Base-by-base conservation (phyloP, 2,329 filamentous ascomycete genomes). In the Paecilomyces formosus region DNA sequence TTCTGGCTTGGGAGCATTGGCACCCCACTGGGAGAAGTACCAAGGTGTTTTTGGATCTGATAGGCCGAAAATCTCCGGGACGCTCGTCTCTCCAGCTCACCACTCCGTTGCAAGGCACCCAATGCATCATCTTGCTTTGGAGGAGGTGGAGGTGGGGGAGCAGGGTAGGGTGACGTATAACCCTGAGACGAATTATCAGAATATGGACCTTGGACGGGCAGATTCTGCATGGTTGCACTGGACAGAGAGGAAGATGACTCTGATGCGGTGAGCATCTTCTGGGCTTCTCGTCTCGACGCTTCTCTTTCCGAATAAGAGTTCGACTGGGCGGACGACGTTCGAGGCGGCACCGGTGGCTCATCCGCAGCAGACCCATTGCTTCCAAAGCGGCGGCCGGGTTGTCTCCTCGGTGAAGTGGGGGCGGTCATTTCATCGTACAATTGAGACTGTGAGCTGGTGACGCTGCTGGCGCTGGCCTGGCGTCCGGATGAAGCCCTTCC, bases 11-110 rank as follows among this genome's bases (percentile, higher is more conserved):
- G 92, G 21, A 97, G 84, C 69, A 95, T 89, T 6, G 92, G 91
- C 15, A 97, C 88, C 21, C 90, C 91, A 73, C 87, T 92, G 15
- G 89, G 83, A 45, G 88, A 87, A 15, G 86, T 84, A 11, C 93
- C 93, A 1, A 97, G 80, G 67, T 96, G 92, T 70, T 97, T 97
- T 53, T 91, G 90, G 65, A 99, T 96, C 70, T 99, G 94, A 71
- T 97, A 99, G 56, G 92, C 89, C 1, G 94, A 97, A 71, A 97
- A 99, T 68, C 94, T 83, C 65, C 93, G 84, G 13, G 94, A 99
- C 0, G 94, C 94, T 70, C 94, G 84, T 70, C 94, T 85, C 75
- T 99, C 94, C 55, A 99, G 78, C 64, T 97, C 92, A 21, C 93
- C 93, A 33, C 92, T 92, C 73, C 92, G 86, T 74, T 97, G 94